Evolutionary conservation across 306 rosid species (phyloP).

Genomic region (Trifolium repens): DNA sequence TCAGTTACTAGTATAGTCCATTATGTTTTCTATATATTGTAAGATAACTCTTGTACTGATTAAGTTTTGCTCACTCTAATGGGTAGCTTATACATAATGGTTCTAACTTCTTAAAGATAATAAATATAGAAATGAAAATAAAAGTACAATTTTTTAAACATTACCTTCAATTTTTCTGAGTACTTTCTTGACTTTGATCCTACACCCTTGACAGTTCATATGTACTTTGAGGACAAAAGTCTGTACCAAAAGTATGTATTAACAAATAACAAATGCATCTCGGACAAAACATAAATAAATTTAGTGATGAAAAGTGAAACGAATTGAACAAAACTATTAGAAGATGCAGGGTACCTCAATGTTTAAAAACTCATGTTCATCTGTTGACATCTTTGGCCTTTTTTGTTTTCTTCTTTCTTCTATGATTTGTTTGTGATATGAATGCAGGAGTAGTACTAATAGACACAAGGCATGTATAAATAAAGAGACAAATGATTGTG

Average conservation of each 20-base stretch:
- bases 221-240: slow-evolving; percentile 59
- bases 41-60: no score
- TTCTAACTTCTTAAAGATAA: slow-evolving; percentile 1
- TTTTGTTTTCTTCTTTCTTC: not conserved
- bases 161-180: slow-evolving; percentile 62
- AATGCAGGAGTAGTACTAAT: not conserved
- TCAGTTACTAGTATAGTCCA: no score
- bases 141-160: not conserved
- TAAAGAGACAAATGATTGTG: not conserved
- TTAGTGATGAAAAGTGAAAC: not conserved
- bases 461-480: no score
- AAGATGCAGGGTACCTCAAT: slow-evolving; percentile 47
- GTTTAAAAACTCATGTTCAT: slow-evolving; percentile 42
- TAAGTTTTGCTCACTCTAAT: no score
- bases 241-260: slow-evolving; percentile 25
- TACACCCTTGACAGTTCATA: slow-evolving; percentile 68
- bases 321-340: not conserved
- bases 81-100: not conserved
- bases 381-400: slow-evolving; percentile 41
- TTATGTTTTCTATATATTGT: no score
- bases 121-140: not conserved
- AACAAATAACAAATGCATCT: slow-evolving; percentile 20
- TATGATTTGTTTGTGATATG: not conserved
- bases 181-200: slow-evolving; percentile 50
- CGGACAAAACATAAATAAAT: not conserved